Percentiles rank a stretch among this genome's conserved stretches.
Evolutionary conservation across 2,329 filamentous ascomycete species (phyloP).

Genomic region (Passalora sequoiae): DNA sequence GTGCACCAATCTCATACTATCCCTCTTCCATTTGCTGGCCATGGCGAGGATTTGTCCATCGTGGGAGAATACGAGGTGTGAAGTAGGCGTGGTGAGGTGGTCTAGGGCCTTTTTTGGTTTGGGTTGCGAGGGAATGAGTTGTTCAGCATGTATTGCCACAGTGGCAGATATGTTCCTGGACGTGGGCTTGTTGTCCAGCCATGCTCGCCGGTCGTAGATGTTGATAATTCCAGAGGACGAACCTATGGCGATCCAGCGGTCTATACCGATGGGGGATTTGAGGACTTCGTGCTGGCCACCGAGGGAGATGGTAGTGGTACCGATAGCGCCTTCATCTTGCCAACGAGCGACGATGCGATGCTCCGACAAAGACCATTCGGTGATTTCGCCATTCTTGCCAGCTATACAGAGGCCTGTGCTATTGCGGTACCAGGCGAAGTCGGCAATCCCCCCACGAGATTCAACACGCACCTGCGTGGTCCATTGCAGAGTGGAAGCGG

Average conservation of each 20-base stretch:
- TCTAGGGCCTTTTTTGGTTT: conserved; percentile 70
- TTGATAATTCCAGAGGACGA: conserved; percentile 85
- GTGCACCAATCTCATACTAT: conserved; percentile 82
- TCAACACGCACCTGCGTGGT: conserved; percentile 75
- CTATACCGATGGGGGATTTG: conserved; percentile 61
- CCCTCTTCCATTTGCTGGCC: conserved; percentile 79
- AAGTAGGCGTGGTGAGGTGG: conserved; percentile 82
- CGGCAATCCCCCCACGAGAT: conserved; percentile 74
- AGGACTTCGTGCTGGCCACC: conserved; percentile 59
- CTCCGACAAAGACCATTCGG: conserved; percentile 72
- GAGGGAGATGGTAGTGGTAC: conserved; percentile 74
- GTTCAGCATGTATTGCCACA: conserved; percentile 8
- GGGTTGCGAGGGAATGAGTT: conserved; percentile 57
- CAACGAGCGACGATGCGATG: conserved; percentile 72
- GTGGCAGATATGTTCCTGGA: conserved; percentile 8
- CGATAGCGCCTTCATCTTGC: conserved; percentile 84
- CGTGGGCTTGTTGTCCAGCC: conserved; percentile 40
- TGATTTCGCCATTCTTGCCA: conserved; percentile 81
- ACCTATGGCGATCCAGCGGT: conserved; percentile 85
- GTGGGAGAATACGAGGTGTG: conserved; percentile 71
- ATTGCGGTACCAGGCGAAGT: conserved; percentile 89
- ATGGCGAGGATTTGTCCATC: conserved; percentile 88
- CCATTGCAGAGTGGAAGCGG: conserved; percentile 80
- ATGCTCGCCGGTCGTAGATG: conserved; percentile 75
- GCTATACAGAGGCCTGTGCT: conserved; percentile 76